Evolutionary conservation across 225 moss, liverwort and hornwort species (phyloP), one percentile per base, ranked within the genome.

Genomic region (Rhytidiadelphus loreus): DNA sequence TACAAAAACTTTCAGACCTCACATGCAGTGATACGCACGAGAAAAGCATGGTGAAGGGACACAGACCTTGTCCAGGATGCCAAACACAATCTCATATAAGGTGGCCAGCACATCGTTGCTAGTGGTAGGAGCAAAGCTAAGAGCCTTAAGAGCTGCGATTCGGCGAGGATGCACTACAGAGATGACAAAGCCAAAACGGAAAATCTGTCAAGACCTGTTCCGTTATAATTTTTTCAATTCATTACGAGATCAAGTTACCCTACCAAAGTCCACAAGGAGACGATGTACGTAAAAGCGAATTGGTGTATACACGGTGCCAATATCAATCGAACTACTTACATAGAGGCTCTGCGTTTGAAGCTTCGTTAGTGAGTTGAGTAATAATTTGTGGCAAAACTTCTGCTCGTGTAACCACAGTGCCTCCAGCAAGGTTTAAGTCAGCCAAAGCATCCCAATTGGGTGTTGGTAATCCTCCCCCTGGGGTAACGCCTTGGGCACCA

Each of bases 381-480:
- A 99, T 94, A 86, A 99, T 99, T 91, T 95, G 96, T 43, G 99
- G 99, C 87, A 97, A 94, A n/a, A 97, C 95, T 91, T 99, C 96
- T 89, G 97, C 97, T 92, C 99, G 91, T 86, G 99, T 96, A 43
- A 99, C 97, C 88, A 96, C 94, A 65, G 94, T 94, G 85, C 94
- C 89, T 84, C 97, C 96, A 83, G 95, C 96, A 86, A 96, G 88
- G 86, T 96, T 97, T 68, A 99, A 88, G 88, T 97, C 97, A 35
- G 99, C 97, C 68, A 99, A 93, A 72, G 99, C 99, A 95, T 99
- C 97, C 99, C 99, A 99, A 87, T 97, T 99, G 24, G 97, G 97
- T 58, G 99, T 99, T 64, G 97, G 99, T 74, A 99, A 94, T 79
- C 97, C 97, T 80, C 97, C 99, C 72, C 96, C 97, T 44, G 97